Conservation (phyloP, 2,329 filamentous ascomycete species). For the Curvularia sp. region DNA sequence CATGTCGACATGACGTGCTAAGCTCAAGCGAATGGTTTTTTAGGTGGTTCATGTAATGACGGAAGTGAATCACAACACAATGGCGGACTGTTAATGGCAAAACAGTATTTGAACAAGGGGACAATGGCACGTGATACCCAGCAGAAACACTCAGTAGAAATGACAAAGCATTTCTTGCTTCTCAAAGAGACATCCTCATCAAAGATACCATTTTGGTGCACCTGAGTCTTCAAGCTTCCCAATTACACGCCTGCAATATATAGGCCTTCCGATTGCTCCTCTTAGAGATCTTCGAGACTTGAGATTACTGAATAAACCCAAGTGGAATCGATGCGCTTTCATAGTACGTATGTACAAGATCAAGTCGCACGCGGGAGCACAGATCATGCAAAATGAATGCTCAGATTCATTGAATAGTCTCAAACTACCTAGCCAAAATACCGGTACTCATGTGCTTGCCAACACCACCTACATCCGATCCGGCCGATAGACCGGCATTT, state of each 20-base stretch:
- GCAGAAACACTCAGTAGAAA: conserved; percentile 17
- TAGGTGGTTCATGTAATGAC: not conserved
- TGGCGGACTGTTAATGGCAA: conserved; percentile 1
- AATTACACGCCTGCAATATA: not conserved
- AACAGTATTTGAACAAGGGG: not conserved
- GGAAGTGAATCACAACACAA: not conserved
- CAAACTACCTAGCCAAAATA: too few species aligned
- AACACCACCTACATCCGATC: too few species aligned
- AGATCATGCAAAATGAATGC: too few species aligned
- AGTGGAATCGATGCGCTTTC: not conserved
- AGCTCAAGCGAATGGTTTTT: conserved; percentile 9
- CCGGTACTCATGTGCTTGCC: too few species aligned
- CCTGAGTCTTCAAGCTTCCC: not conserved
- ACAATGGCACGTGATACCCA: conserved; percentile 18
- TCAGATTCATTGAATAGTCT: too few species aligned
- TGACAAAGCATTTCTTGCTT: not conserved
- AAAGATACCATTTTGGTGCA: not conserved
- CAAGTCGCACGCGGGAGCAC: too few species aligned
- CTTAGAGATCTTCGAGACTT: not conserved
- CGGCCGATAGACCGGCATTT: too few species aligned
- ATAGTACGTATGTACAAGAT: too few species aligned
- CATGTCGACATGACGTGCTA: conserved; percentile 18
- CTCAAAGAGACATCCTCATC: not conserved
- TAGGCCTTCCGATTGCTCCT: not conserved
- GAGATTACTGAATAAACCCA: not conserved